phyloP scores from a whole-genome alignment of 331 rosid species.

The Quercus tomentella region DNA sequence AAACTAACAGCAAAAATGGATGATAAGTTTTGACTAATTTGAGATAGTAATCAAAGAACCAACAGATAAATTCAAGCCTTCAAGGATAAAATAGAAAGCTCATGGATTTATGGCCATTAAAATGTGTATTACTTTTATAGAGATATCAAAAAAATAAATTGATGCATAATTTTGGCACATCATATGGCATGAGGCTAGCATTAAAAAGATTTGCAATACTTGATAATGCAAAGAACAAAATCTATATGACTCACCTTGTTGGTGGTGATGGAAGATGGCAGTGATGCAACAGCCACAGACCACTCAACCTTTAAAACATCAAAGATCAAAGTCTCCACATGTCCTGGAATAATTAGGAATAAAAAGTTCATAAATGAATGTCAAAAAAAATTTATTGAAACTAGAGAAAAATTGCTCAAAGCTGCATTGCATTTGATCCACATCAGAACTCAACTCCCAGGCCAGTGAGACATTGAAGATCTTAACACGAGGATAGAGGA shows the following conservation, averaged over 20 bases:
- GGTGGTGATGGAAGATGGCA: slow-evolving; percentile 74
- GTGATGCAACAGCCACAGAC: slow-evolving; percentile 63
- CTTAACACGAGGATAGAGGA: not conserved
- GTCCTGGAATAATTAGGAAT: slow-evolving; percentile 44
- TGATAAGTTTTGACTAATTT: not conserved
- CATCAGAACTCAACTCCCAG: not conserved
- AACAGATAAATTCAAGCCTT: not conserved
- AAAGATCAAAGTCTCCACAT: slow-evolving; percentile 80
- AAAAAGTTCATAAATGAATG: not conserved
- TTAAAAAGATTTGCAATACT: not conserved
- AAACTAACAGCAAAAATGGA: not conserved
- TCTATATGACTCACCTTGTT: slow-evolving; percentile 55
- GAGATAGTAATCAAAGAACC: not conserved
- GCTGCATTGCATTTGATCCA: not conserved
- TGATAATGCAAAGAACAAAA: not conserved
- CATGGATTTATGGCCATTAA: not conserved
- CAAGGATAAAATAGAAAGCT: not conserved
- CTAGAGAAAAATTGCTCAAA: not conserved
- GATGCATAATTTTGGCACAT: not conserved
- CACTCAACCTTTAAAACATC: slow-evolving; percentile 76
- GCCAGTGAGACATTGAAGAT: not conserved
- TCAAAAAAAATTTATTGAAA: not conserved
- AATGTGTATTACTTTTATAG: not conserved
- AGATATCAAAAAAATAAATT: not conserved
- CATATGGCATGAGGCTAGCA: not conserved